phyloP scores from a whole-genome alignment of 2,329 filamentous ascomycete species.

The Aspergillus sp. region DNA sequence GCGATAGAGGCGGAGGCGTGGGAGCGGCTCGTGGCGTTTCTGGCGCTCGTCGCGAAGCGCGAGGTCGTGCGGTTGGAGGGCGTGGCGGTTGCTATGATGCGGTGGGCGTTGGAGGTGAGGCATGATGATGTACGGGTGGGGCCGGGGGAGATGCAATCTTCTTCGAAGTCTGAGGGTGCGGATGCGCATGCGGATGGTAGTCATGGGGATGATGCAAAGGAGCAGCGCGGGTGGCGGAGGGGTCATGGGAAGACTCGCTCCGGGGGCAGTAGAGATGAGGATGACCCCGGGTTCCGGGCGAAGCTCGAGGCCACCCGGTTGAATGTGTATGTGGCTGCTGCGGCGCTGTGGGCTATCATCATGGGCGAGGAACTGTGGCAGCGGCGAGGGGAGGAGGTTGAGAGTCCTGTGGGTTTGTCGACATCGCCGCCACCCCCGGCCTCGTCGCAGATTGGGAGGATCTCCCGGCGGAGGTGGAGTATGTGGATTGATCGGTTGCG shows the following conservation, averaged over 20 bases:
- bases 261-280: neutral
- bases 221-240: too few relatives aligned
- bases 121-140: constrained; percentile 1
- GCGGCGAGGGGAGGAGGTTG: constrained; percentile 3
- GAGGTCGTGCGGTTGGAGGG: constrained; percentile 4
- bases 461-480: constrained; percentile 14
- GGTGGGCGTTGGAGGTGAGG: constrained; percentile 11
- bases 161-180: too few relatives aligned
- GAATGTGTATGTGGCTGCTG: constrained; percentile 11
- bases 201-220: too few relatives aligned
- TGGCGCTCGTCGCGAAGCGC: constrained; percentile 9
- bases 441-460: neutral
- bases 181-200: too few relatives aligned
- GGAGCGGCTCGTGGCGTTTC: constrained; percentile 11
- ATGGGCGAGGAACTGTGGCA: constrained; percentile 23
- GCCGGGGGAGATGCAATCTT: neutral
- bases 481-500: constrained; percentile 17
- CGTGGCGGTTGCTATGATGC: constrained; percentile 2
- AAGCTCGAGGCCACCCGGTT: neutral
- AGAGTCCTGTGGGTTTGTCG: constrained; percentile 4
- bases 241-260: neutral
- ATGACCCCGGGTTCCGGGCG: neutral
- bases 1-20: constrained; percentile 5
- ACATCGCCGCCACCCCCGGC: neutral
- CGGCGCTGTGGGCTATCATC: constrained; percentile 17